Base-by-base conservation (phyloP, 768 basidiomycete species). In the Lentinula detonsa region DNA sequence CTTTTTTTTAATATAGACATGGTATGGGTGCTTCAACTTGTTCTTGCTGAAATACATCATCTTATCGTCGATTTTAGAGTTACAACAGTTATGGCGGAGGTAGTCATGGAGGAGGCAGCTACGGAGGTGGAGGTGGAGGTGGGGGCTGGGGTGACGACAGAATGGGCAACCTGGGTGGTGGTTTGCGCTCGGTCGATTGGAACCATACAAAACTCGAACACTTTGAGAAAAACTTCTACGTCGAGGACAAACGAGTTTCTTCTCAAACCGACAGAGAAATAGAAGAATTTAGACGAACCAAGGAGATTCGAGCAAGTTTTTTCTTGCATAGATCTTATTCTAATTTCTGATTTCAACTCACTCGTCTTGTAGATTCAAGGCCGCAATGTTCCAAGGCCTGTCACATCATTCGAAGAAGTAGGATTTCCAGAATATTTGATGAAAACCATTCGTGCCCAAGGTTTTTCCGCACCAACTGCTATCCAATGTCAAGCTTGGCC, bases 401-500 rank as follows among this genome's bases (percentile, higher is more conserved):
- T 98, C 60, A 85, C 87, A 57, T 83, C 85, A 37, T 99, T 99
- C 71, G 95, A 98, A 58, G 96, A 99, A 76, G 86, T 86, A 67
- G 95, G 90, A 57, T 98, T 98, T 76, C 97, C 97, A 10, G 93
- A 96, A 68, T 98, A 98, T 75, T 84, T 99, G 62, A 87, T 98
- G 87, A 76, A 85, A 58, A 92, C 96, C 51, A 95, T 99, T 73
- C 89, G 84, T 62, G 91, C 93, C 11, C 94, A 97, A 76, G 97
- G 97, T 35, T 99, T 99, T 77, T 73, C 85, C 37, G 72, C 82
- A 1, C 97, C 97, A 0, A 95, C 96, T 6, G 87, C 97, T 53
- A 98, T 99, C 69, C 97, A 99, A 71, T 97, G 96, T 70, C 97
- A 99, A 73, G 91, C 95, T 13, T 99, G 97, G 97, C 97, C 97